Percentiles rank a stretch among this genome's conserved stretches.
Evolutionary conservation across 495 filamentous ascomycete genomes (phyloP).

Genomic region (Aspergillus carlsbadensis): DNA sequence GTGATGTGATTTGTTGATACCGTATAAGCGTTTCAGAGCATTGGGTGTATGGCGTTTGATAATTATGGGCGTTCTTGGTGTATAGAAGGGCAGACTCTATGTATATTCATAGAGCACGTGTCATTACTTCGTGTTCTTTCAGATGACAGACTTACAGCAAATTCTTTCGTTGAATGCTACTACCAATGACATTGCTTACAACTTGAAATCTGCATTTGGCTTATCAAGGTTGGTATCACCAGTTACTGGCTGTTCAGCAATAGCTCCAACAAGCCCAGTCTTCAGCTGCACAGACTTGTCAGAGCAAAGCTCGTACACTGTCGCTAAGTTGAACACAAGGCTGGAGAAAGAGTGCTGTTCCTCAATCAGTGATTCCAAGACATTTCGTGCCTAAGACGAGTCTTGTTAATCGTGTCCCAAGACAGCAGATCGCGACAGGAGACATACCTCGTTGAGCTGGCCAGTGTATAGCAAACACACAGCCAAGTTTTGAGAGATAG

Average conservation of each 20-base stretch:
- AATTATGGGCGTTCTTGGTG: background rate
- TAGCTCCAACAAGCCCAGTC: conserved; percentile 61
- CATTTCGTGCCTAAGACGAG: conserved; percentile 48
- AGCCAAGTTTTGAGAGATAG: conserved; percentile 75
- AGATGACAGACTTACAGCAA: background rate
- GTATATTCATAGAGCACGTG: conserved; percentile 19
- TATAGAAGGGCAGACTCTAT: background rate
- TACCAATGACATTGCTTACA: conserved; percentile 42
- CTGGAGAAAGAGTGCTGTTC: conserved; percentile 64
- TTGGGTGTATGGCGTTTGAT: conserved; percentile 16
- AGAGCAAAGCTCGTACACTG: conserved; percentile 88
- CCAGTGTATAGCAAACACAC: conserved; percentile 82
- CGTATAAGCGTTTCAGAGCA: conserved; percentile 16
- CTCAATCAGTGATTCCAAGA: conserved; percentile 64
- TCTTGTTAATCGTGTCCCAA: background rate
- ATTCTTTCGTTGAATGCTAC: background rate
- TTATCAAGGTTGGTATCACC: conserved; percentile 64
- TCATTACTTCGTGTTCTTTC: background rate
- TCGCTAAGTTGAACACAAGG: conserved; percentile 83
- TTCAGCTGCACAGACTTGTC: conserved; percentile 72
- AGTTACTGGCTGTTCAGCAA: conserved; percentile 53
- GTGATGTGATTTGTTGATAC: background rate
- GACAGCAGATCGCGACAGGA: background rate
- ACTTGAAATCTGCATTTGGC: conserved; percentile 73
- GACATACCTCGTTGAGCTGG: conserved; percentile 65